Percentiles rank a stretch among this genome's conserved stretches.
These are phyloP conservation scores for Pestalotiopsis sp. DNA, from an alignment of 2,329 filamentous ascomycete species.

Conservation along the genomic window DNA sequence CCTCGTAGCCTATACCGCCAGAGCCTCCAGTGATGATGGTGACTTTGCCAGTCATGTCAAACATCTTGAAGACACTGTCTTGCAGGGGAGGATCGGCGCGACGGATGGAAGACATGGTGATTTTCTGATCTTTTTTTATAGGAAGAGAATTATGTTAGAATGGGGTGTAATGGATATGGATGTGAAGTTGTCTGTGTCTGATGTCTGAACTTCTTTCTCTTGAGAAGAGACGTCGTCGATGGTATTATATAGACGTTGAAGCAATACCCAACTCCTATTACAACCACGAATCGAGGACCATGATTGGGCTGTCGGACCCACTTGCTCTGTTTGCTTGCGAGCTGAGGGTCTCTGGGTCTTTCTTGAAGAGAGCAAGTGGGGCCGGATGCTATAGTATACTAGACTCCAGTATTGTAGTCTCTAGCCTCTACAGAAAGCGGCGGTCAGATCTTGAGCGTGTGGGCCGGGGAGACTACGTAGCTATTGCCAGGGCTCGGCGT, in stretches of 20 bases:
- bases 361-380: background rate
- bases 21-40: slow-evolving; percentile 40
- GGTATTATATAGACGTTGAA: background rate
- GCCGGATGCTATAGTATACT: background rate
- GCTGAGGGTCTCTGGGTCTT: background rate
- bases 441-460: background rate
- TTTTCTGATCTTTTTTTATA: background rate
- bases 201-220: background rate
- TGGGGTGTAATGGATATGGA: background rate
- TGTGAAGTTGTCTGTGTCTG: background rate
- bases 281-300: background rate
- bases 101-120: slow-evolving; percentile 12
- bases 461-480: background rate
- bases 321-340: background rate
- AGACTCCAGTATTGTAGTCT: too few species aligned
- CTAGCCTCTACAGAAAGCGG: background rate
- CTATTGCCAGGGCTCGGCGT: too few species aligned
- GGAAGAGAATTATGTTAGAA: background rate
- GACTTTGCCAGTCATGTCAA: slow-evolving; percentile 34
- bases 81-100: slow-evolving; percentile 16
- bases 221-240: background rate
- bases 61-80: slow-evolving; percentile 30
- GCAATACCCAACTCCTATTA: background rate
- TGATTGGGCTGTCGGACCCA: background rate
- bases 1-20: slow-evolving; percentile 39